Base-by-base conservation (phyloP, 2,329 filamentous ascomycete genomes). In the Paecilomyces sp. region DNA sequence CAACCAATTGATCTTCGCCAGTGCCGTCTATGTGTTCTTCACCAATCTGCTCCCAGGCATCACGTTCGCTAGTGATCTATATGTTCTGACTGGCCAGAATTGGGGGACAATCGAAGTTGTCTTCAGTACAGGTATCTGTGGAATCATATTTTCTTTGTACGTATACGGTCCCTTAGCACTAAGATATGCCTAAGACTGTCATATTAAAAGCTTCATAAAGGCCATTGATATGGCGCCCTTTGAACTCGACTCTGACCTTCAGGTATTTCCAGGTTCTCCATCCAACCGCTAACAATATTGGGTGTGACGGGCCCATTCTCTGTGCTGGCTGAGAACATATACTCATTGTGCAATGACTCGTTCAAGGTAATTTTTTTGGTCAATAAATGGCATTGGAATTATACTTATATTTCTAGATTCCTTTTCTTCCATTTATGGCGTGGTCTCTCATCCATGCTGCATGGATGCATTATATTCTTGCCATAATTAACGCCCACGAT, bases 71-170 rank as follows among this genome's bases (percentile, higher is more conserved):
- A 85, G 82, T 68, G 86, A 88, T 68, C 70, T 88, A 59, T 86
- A 85, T 67, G 81, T 82, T 3, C 72, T 85, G 62, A 88, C 85
- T 0, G 85, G 85, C 13, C 74, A 81, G 66, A 85, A 81, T 30
- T 88, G 85, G 83, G 85, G 85, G 0, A 85, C 85, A 0, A 86
- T 88, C 57, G 86, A 88, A 68, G 84, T 88, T 7, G 85, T 88
- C 1, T 83, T 88, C 60, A 87, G 84, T 64, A 88, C 85, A 1
- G 85, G 85, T 0, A 71, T 88, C 1, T 88, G 85, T 69, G 84
- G 85, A 1, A 69, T 87, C 51, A 82, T 87, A 30, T 88, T 88
- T 69, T 81, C 83, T 11, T 58, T 87, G 83, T 85, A 71, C 65
- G 75, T 71, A 3, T 54, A 5, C 53, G 18, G 52, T 56, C 6